Evolutionary conservation across 345 rosid species (phyloP), one percentile per base, ranked within the genome.

Genomic region (Eucalyptus melliodora): DNA sequence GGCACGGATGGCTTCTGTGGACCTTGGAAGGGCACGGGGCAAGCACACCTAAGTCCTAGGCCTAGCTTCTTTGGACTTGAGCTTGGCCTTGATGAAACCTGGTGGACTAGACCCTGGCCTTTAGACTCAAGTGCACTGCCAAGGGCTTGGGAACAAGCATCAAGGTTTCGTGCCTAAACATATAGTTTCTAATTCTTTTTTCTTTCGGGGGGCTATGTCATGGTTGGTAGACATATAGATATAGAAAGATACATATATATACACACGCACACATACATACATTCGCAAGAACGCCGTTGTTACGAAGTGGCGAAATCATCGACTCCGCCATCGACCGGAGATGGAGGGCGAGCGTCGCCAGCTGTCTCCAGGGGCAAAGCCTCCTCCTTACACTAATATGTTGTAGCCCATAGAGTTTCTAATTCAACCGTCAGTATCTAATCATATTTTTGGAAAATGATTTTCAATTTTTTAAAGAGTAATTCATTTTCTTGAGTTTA

Each of bases 1-100:
- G 12, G 13, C 62, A 24, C 3, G 6, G 10, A 56, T 24, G 62
- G 6, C 62, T 30, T 56, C 2, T 24, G 6, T 56, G 62, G 62
- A 24, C 62, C 1, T 56, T 0, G 62, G 62, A 10, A 24, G 62
- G 62, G 62, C 13, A 23, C 0, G 0, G 1, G 14, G 13, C 62
- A 56, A 56, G 62, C 30, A 19, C 30, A 56, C 62, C 0, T 5
- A 2, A 56, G 62, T 24, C 14, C 30, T 56, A 56, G 30, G 30
- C 62, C 30, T 0, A 56, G 0, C 30, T 26, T 56, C 0, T 56
- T 24, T 10, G 62, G 6, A 10, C 30, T 56, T 23, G 30, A 56
- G 30, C 62, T 56, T 0, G 1, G 30, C 30, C 62, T 56, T 26
- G 30, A 56, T 56, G 62, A 56, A 56, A 56, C 3, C 6, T 0